Base-by-base conservation (phyloP, 164 flowering plant genomes). In the Euptelea pleiosperma region DNA sequence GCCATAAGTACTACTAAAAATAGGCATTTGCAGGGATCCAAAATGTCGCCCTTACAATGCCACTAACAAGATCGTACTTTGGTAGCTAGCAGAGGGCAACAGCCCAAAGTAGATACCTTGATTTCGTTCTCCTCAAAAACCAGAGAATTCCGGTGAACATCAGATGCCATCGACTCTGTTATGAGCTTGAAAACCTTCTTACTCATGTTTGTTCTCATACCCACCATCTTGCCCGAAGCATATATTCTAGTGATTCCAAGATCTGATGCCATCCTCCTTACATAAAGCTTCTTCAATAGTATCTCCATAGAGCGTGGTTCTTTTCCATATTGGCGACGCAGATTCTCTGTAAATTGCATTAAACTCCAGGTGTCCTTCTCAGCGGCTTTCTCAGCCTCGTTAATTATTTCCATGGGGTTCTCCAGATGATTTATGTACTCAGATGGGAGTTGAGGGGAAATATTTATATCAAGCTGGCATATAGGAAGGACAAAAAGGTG, bases 201-300 rank as follows among this genome's bases (percentile, higher is more conserved):
- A 60, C 64, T 86, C 87, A 90, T 90, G 67, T 76, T 82, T 60
- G 96, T 82, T 69, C 61, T 61, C 98, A 93, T 83, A 57, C 72
- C 73, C 55, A 93, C 94, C 74, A 75, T 76, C 82, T 84, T 93
- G 33, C 97, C 94, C 26, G 79, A 75, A 42, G 84, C 79, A 77
- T 86, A 90, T 25, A 93, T 86, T 62, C 79, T 79, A 41, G 70
- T 77, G 48, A 93, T 86, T 48, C 97, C 98, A 57, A 93, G 83
- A 70, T 93, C 98, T 25, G 98, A 95, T 26, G 96, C 89, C 98
- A 92, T 92, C 78, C 98, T 84, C 70, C 69, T 80, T 34, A 88
- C 88, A 63, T 93, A 93, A 29, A 93, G 86, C 69, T 93, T 88
- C 75, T 88, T 93, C 61, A 93, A 64, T 30, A 93, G 67, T 52